A percentile compares a stretch with the other conserved stretches of the same genome.
phyloP scores from a whole-genome alignment of 1,284 basidiomycete species.

The Tilletiopsis washingtonensis region DNA sequence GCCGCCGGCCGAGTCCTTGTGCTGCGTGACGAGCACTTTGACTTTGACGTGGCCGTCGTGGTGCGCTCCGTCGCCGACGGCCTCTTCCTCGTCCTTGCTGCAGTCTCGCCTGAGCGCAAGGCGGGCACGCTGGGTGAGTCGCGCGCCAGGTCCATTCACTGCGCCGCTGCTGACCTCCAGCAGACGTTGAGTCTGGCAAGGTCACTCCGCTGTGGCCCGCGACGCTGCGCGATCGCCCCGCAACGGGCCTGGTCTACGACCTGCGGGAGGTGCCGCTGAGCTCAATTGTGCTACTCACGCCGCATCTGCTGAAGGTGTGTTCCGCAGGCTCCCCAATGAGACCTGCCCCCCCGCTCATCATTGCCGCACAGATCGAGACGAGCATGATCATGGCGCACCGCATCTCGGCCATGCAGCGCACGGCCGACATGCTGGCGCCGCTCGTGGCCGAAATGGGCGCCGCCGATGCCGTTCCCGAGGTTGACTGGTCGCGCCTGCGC shows the following conservation, averaged over 20 bases:
- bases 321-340: background rate
- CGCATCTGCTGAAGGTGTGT: conserved; percentile 58
- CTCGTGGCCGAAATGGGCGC: conserved; percentile 1
- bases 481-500: conserved; percentile 72
- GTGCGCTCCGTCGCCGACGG: conserved; percentile 59
- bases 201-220: conserved; percentile 57
- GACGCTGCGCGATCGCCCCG: conserved; percentile 41
- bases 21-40: conserved; percentile 73
- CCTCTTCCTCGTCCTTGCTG: conserved; percentile 66
- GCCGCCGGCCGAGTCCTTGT: conserved; percentile 71
- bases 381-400: conserved; percentile 50
- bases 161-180: no score
- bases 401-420: conserved; percentile 56
- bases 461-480: conserved; percentile 22
- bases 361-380: conserved; percentile 48
- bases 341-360: background rate
- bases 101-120: conserved; percentile 53
- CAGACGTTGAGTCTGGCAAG: background rate
- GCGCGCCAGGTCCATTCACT: no score
- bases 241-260: conserved; percentile 62
- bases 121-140: conserved; percentile 50
- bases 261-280: conserved; percentile 60
- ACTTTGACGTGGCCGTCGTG: conserved; percentile 65
- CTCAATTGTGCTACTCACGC: conserved; percentile 72
- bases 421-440: conserved; percentile 12